Evolutionary conservation across 2,329 filamentous ascomycete species (phyloP), one percentile per base, ranked within the genome.

Genomic region (Fusarium sarcochroum): DNA sequence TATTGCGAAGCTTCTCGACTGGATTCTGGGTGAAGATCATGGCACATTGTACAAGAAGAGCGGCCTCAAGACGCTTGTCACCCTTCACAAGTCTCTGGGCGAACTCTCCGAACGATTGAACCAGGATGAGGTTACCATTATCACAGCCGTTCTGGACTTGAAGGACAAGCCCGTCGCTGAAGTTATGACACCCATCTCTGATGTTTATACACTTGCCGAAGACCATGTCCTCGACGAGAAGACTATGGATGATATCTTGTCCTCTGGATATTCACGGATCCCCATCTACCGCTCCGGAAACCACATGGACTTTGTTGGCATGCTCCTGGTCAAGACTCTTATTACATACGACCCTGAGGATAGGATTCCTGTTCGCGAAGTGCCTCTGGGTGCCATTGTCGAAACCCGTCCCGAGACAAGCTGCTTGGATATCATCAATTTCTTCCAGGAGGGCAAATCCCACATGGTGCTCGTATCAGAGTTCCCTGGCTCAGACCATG

Each of bases 261-360:
- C 93, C 1, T 94, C 94, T 47, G 96, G 96, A 45, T 99, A 98
- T 80, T 98, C 96, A 14, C 87, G 96, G 62, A 98, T 99, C 69
- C 96, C 96, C 4, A 97, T 99, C 61, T 93, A 98, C 76, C 90
- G 93, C 38, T 90, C 93, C 0, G 92, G 93, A 60, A 97, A 94
- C 74, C 84, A 88, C 1, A 88, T 88, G 58, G 95, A 99, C 78
- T 99, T 98, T 80, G 91, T 98, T 30, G 96, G 96, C 68, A 99
- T 99, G 95, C 88, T 99, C 8, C 84, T 99, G 11, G 96, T 99
- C 78, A 99, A 99, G 84, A 98, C 98, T 76, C 87, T 99, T 64
- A 99, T 99, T 75, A 98, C 96, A 0, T 99, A 99, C 78, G 96
- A 99, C 70, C 96, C 96, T 0, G 96, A 99, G 79, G 96, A 99